Conservation (phyloP, 306 rosid species). For the Cicer chorassanicum region DNA sequence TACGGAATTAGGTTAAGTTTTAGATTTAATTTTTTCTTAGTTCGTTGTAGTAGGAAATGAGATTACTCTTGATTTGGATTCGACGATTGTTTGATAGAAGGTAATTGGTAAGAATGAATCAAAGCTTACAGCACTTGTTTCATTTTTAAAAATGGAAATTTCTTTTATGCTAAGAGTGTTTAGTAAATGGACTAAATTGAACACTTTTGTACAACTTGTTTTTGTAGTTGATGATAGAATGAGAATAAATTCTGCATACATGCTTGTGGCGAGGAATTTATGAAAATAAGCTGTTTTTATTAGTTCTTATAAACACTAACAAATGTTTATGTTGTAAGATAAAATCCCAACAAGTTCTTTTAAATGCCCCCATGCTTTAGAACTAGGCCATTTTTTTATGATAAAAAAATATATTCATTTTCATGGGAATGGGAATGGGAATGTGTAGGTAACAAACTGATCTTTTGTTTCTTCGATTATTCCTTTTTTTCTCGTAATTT, state of each 20-base stretch:
- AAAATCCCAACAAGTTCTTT: background rate
- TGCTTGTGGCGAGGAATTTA: background rate
- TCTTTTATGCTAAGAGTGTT: background rate
- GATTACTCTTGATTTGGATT: background rate
- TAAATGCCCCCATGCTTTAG: background rate
- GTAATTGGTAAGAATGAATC: background rate
- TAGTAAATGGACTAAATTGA: background rate
- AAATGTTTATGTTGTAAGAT: background rate
- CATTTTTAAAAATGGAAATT: background rate
- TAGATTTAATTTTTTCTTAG: background rate
- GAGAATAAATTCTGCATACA: background rate
- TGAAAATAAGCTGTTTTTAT: background rate
- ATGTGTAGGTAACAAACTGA: constrained; percentile 19
- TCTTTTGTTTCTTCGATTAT: constrained; percentile 14
- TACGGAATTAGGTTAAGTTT: constrained; percentile 7
- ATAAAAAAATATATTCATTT: background rate
- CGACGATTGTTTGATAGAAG: background rate
- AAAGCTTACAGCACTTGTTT: background rate
- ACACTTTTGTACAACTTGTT: background rate
- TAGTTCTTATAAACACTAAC: background rate
- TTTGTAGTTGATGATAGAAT: background rate
- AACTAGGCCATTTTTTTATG: background rate
- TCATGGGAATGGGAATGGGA: background rate
- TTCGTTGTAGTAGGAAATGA: constrained; percentile 1
- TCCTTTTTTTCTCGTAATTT: constrained; percentile 17